These are phyloP conservation scores for Sphagnum tenellum DNA, from an alignment of 225 moss, liverwort and hornwort species.

Conservation along the genomic window DNA sequence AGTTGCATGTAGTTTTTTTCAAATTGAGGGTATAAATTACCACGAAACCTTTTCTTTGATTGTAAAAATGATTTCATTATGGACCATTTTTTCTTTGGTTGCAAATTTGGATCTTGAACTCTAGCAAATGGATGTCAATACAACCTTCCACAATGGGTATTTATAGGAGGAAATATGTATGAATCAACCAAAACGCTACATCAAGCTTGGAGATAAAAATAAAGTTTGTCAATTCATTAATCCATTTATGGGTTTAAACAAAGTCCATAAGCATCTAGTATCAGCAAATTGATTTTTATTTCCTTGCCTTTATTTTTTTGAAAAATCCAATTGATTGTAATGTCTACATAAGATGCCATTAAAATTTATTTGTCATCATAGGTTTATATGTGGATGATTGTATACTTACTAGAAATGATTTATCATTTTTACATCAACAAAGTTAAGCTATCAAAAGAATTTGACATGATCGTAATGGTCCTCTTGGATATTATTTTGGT, in stretches of 20 bases:
- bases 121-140: too few relatives aligned
- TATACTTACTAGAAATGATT: neutral
- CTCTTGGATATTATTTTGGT: neutral
- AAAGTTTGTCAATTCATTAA: neutral
- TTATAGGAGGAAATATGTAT: slow-evolving; percentile 1
- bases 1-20: too few relatives aligned
- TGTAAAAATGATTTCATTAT: too few relatives aligned
- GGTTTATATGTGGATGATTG: slow-evolving; percentile 3
- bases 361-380: neutral
- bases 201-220: neutral
- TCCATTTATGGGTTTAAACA: slow-evolving; percentile 6
- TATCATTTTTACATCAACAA: neutral
- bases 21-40: too few relatives aligned
- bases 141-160: neutral
- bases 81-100: too few relatives aligned
- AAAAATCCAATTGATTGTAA: neutral
- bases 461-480: slow-evolving; percentile 7
- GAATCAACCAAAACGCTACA: neutral
- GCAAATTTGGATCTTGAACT: too few relatives aligned
- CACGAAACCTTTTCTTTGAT: too few relatives aligned
- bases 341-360: neutral
- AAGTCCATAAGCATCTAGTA: neutral
- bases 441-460: neutral
- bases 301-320: neutral
- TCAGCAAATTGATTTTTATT: neutral